A percentile compares a stretch with the other conserved stretches of the same genome.
Evolutionary conservation across 495 filamentous ascomycete genomes (phyloP).

Genomic region (Xylaria bambusicola): DNA sequence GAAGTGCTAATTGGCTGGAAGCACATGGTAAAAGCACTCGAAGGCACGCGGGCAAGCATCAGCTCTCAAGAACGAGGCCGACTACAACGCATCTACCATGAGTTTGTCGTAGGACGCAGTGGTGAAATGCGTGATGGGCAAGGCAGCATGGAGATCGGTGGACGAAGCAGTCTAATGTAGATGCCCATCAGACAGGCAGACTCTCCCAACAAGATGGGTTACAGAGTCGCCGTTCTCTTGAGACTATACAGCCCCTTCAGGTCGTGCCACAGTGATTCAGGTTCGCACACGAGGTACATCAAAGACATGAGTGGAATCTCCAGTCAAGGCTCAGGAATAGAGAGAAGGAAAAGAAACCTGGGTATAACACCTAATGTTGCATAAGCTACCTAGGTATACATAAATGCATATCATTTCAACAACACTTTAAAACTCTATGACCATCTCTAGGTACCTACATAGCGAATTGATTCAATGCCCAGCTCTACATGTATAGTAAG

Average conservation of each 20-base stretch:
- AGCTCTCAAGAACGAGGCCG: constrained; percentile 70
- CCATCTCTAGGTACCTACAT: neutral
- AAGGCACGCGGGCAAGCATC: constrained; percentile 81
- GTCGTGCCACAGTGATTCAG: no score
- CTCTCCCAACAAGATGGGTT: neutral
- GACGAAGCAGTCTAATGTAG: constrained; percentile 90
- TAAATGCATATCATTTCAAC: no score
- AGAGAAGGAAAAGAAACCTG: no score
- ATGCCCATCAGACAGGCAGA: neutral
- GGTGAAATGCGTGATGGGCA: constrained; percentile 94
- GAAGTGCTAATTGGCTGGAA: constrained; percentile 87
- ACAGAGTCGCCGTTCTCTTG: neutral
- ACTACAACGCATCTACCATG: constrained; percentile 78
- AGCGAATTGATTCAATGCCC: no score
- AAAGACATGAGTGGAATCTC: no score
- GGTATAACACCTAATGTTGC: no score
- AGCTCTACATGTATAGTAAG: no score
- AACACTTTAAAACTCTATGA: no score
- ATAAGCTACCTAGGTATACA: no score
- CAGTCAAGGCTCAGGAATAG: no score
- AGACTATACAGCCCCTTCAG: no score
- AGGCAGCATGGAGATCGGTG: constrained; percentile 86
- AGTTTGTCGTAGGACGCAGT: constrained; percentile 88
- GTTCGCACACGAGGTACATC: no score
- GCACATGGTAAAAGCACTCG: constrained; percentile 76